Evolutionary conservation across 306 rosid species (phyloP).

Genomic region (Citrullus colocynthis): DNA sequence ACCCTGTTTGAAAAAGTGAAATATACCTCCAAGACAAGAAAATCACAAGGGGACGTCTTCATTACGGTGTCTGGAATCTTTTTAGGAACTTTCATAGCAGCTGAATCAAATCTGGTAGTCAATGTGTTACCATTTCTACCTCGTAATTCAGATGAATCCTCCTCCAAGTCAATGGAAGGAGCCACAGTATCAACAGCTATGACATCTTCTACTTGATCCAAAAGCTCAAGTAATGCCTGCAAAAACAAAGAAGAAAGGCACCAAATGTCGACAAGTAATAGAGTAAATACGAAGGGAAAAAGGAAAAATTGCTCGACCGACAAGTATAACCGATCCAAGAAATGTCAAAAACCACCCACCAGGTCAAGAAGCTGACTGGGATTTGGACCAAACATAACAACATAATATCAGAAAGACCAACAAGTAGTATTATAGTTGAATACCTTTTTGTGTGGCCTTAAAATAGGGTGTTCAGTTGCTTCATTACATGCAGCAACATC

Average conservation of each 20-base stretch:
- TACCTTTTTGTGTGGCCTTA: constrained; percentile 75
- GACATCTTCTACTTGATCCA: constrained; percentile 93
- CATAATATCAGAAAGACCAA: not conserved
- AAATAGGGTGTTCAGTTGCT: constrained; percentile 32
- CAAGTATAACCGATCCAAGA: not conserved
- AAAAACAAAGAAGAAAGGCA: constrained; percentile 7
- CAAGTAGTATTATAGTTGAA: not conserved
- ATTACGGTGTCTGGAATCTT: constrained; percentile 8
- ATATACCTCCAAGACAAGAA: constrained; percentile 85
- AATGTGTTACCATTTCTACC: constrained; percentile 17
- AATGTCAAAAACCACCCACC: not conserved
- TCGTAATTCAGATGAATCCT: constrained; percentile 25
- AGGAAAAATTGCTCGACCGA: not conserved
- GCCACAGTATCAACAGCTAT: constrained; percentile 46
- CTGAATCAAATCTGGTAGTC: constrained; percentile 20
- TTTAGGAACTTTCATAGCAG: constrained; percentile 13
- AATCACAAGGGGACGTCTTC: constrained; percentile 22
- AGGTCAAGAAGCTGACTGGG: not conserved
- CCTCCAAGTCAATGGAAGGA: constrained; percentile 17
- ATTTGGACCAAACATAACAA: not conserved
- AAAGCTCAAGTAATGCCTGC: constrained; percentile 86
- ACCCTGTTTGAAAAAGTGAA: not conserved
- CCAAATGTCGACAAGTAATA: not conserved
- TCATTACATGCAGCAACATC: constrained; percentile 29
- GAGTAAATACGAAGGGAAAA: not conserved